phyloP scores from a whole-genome alignment of 129 eudicot species.

The Deinandra increscens region DNA sequence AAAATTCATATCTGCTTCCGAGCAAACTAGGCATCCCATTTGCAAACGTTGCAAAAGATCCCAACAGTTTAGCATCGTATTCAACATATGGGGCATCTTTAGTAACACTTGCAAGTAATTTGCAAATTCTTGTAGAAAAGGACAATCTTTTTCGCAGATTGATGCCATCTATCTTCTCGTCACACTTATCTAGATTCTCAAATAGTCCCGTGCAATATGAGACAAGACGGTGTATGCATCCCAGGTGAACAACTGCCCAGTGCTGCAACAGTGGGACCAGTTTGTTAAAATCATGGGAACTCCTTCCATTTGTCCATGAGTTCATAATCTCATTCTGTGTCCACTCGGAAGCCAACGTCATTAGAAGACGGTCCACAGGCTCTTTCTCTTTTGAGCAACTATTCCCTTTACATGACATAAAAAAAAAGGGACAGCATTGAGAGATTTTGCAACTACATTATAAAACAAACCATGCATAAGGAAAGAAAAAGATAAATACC shows the following conservation, averaged over 20 bases:
- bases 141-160: constrained; percentile 62
- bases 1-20: constrained; percentile 54
- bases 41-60: constrained; percentile 56
- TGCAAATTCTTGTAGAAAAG: constrained; percentile 52
- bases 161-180: constrained; percentile 51
- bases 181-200: constrained; percentile 46
- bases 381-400: constrained; percentile 63
- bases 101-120: constrained; percentile 61
- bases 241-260: constrained; percentile 69
- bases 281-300: constrained; percentile 47
- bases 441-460: constrained; percentile 1
- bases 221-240: constrained; percentile 70
- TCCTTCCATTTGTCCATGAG: constrained; percentile 39
- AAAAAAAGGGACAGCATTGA: constrained; percentile 26
- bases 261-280: constrained; percentile 67
- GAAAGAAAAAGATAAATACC: constrained; percentile 45
- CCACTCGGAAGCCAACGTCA: constrained; percentile 63
- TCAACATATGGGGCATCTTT: constrained; percentile 55
- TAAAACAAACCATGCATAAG: neutral
- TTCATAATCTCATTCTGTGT: constrained; percentile 46
- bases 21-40: constrained; percentile 59
- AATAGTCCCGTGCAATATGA: constrained; percentile 44
- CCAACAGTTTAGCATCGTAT: constrained; percentile 50
- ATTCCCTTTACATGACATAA: constrained; percentile 48
- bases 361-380: constrained; percentile 65